A percentile compares a stretch with the other conserved stretches of the same genome.
Evolutionary conservation across 225 moss, liverwort and hornwort species (phyloP).

Genomic region (Neckera pumila): DNA sequence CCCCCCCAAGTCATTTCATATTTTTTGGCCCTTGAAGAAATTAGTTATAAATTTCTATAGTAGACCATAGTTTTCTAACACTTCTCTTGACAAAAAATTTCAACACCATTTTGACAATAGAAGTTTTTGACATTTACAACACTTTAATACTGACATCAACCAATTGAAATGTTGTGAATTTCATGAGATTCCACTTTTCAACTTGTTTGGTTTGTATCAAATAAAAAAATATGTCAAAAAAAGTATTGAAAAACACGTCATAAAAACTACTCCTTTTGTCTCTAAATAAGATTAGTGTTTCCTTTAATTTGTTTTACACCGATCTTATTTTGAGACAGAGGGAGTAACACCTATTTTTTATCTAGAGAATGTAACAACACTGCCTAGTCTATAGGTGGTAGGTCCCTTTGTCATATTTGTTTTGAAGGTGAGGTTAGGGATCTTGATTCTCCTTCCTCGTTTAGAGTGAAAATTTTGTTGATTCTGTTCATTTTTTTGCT

Average conservation of each 20-base stretch:
- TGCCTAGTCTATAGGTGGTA: background rate
- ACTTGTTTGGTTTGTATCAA: rapidly evolving
- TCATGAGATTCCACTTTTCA: background rate
- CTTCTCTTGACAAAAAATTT: background rate
- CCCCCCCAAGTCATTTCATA: background rate
- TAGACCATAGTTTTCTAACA: background rate
- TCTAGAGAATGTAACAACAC: background rate
- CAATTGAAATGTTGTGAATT: background rate
- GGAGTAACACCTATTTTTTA: background rate
- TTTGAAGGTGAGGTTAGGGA: background rate
- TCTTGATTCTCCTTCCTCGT: background rate
- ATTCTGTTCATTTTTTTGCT: background rate
- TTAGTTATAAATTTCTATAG: background rate
- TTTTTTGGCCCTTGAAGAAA: background rate
- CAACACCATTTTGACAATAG: background rate
- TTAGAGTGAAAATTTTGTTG: background rate
- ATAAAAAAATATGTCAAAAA: background rate
- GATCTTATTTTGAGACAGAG: too few species aligned
- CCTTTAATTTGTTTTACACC: too few species aligned
- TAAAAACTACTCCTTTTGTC: too few species aligned
- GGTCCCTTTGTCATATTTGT: background rate
- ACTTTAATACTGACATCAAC: background rate
- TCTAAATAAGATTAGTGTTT: too few species aligned
- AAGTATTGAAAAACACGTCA: background rate
- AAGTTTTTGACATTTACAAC: too few species aligned